Conservation (phyloP, 352 stramenopile genomes). For the Elongisporangium undulatum region DNA sequence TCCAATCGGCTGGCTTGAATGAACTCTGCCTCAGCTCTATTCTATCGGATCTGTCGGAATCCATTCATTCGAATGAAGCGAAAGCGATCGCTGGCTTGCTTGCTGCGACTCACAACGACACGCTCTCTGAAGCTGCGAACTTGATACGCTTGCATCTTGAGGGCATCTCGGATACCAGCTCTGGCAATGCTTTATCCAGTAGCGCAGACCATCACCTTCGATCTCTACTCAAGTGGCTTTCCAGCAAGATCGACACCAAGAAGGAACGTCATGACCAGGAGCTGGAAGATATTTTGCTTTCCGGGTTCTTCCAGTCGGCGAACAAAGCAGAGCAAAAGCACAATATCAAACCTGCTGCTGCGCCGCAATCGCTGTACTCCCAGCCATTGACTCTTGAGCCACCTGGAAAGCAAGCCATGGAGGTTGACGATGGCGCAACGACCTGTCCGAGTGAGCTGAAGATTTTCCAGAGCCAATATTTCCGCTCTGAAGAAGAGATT, state of each 20-base stretch:
- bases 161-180: conserved; percentile 14
- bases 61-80: conserved; percentile 33
- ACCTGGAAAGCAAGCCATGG: conserved; percentile 1
- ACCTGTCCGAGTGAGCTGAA: conserved; percentile 1
- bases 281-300: background rate
- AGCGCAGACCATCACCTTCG: conserved; percentile 13
- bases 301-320: background rate
- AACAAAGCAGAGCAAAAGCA: background rate
- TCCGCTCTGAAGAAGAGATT: background rate
- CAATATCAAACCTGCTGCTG: background rate
- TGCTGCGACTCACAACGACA: conserved; percentile 17
- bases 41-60: conserved; percentile 21
- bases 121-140: conserved; percentile 17
- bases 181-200: background rate
- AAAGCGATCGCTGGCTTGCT: conserved; percentile 30
- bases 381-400: background rate
- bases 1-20: conserved; percentile 41
- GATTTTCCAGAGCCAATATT: conserved; percentile 7
- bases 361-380: background rate
- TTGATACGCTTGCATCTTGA: conserved; percentile 17
- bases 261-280: background rate
- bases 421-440: conserved; percentile 10
- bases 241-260: conserved; percentile 3
- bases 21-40: conserved; percentile 35
- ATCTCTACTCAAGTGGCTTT: conserved; percentile 24